Evolutionary conservation across 306 rosid species (phyloP), one percentile per base, ranked within the genome.

Genomic region (Rosa lucieae): DNA sequence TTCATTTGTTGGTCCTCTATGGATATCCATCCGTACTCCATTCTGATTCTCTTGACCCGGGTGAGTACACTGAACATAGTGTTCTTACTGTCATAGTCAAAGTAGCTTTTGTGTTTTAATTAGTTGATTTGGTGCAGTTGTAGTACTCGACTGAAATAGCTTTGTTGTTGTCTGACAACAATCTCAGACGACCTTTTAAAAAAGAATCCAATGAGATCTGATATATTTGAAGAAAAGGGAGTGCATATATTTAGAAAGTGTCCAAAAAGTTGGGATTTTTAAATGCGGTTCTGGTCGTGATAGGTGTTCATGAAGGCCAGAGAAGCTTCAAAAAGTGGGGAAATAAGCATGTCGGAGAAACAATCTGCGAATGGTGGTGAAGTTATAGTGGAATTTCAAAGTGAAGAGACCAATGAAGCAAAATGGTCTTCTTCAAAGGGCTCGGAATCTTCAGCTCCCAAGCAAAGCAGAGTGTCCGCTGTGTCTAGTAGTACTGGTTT

Each of bases 321-420:
- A 67, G 79, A 69, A 78, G 76, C 79, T 75, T 62, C 39, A 26
- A 83, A 72, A 68, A 67, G 70, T 40, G 85, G 87, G 43, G 90
- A 79, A 77, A 61, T 78, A 72, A 88, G 84, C 90, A 88, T 85
- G 90, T n/a, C 80, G n/a, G 92, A 82, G 86, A 94, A 82, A 84
- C 87, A 80, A 84, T 63, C 77, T 48, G 74, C 72, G 10, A 78
- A 83, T 35, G 87, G 61, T 11, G 78, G 80, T 61, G 86, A 89
- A 74, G 90, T 94, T 66, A 84, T 81, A 35, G 85, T 92, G 8
- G 86, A 86, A 17, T 87, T 90, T 74, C 79, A 53, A 67, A 76
- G 66, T 63, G 84, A 73, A 59, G 91, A 83, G 40, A 77, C 52
- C 51, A 85, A 70, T 77, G 87, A 70, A 47, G 75, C 51, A 68